Percentiles rank a stretch among this genome's conserved stretches.
Evolutionary conservation across 164 flowering plant genomes (phyloP).

Genomic region (Macadamia tetraphylla): DNA sequence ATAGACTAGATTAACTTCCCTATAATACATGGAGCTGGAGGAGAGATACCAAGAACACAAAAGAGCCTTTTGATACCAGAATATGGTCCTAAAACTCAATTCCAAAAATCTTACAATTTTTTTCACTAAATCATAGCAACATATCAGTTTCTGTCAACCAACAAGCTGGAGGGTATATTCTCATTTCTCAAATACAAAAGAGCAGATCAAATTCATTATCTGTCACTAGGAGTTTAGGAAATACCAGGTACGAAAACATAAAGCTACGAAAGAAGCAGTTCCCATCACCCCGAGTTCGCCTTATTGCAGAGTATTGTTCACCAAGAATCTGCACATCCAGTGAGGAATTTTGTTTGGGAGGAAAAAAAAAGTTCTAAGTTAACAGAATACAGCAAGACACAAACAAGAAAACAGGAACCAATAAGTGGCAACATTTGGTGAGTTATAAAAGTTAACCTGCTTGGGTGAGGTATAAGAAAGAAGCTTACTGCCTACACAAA

Average conservation of each 20-base stretch:
- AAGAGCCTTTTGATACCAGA: conserved; percentile 55
- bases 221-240: conserved; percentile 4
- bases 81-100: conserved; percentile 61
- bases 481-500: conserved; percentile 12
- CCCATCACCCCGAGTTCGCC: conserved; percentile 96
- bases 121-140: conserved; percentile 13
- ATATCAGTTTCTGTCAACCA: conserved; percentile 17
- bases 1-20: conserved; percentile 16
- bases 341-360: background rate
- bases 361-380: background rate
- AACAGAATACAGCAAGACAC: background rate
- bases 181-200: conserved; percentile 15
- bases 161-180: conserved; percentile 17
- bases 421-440: too few relatives aligned
- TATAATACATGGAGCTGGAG: background rate
- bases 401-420: background rate
- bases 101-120: conserved; percentile 21
- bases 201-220: conserved; percentile 3
- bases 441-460: too few relatives aligned
- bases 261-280: conserved; percentile 94
- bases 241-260: conserved; percentile 94
- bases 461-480: background rate
- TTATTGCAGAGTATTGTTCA: conserved; percentile 64
- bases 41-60: too few relatives aligned
- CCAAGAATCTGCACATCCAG: conserved; percentile 51